Evolutionary conservation across 140 eudicot genomes (phyloP).

Genomic region (Erigeron philadelphicus): DNA sequence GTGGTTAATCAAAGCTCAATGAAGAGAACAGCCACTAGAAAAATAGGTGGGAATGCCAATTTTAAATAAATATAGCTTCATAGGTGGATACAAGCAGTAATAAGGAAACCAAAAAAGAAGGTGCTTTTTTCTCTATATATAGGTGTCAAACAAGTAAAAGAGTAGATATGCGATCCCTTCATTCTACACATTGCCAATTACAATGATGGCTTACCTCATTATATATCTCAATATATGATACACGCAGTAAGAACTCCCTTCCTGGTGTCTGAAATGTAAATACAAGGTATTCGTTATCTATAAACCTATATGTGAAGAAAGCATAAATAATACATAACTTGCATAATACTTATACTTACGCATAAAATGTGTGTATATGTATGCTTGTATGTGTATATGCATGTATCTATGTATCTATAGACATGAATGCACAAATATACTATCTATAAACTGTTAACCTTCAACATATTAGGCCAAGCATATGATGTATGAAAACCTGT

Average conservation of each 20-base stretch:
- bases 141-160: constrained; percentile 4
- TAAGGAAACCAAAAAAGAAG: not conserved
- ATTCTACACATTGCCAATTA: constrained; percentile 13
- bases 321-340: constrained; percentile 13
- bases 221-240: constrained; percentile 94
- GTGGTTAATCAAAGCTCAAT: constrained; percentile 21
- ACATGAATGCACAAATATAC: not conserved
- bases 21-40: not conserved
- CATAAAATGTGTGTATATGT: too few relatives aligned
- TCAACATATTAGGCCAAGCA: constrained; percentile 8
- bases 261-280: constrained; percentile 85
- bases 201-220: constrained; percentile 60
- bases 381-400: not conserved
- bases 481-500: constrained; percentile 4
- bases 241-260: constrained; percentile 93
- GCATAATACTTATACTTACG: not conserved
- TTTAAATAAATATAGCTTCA: not conserved
- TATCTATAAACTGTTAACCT: not conserved
- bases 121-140: not conserved
- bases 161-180: constrained; percentile 15
- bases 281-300: constrained; percentile 17
- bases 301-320: constrained; percentile 13
- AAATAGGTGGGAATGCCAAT: constrained; percentile 21
- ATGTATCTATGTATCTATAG: not conserved
- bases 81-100: constrained; percentile 10